A percentile compares a stretch with the other conserved stretches of the same genome.
Conservation (phyloP, 176 grass and related monocot genomes). For the Thinopyrum elongatum region DNA sequence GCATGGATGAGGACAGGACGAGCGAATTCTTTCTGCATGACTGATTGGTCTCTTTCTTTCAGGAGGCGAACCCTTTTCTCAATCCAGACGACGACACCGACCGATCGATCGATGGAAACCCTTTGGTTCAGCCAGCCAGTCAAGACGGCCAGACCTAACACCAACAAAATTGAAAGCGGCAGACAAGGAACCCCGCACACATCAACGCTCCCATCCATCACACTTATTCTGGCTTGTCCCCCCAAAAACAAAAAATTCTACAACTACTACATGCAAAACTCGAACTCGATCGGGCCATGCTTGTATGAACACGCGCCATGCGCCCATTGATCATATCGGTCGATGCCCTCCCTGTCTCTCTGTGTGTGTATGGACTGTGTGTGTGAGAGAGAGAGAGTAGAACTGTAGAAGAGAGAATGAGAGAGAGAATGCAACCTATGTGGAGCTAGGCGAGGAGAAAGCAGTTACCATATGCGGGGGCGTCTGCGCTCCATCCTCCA, state of each 20-base stretch:
- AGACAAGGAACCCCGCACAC: neutral
- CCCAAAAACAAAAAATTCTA: neutral
- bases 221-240: neutral
- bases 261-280: neutral
- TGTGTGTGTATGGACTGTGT: neutral
- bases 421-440: neutral
- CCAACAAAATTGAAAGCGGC: neutral
- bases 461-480: conserved; percentile 27
- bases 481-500: conserved; percentile 17
- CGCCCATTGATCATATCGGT: neutral
- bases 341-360: neutral
- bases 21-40: neutral
- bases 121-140: neutral
- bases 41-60: neutral
- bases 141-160: neutral
- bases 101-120: neutral
- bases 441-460: neutral
- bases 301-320: conserved; percentile 4
- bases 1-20: neutral
- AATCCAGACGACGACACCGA: neutral
- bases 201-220: neutral
- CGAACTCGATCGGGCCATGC: neutral
- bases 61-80: neutral
- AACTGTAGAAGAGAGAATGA: neutral
- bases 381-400: neutral